Evolutionary conservation across 345 rosid genomes (phyloP).

Genomic region (Trapa incisa): DNA sequence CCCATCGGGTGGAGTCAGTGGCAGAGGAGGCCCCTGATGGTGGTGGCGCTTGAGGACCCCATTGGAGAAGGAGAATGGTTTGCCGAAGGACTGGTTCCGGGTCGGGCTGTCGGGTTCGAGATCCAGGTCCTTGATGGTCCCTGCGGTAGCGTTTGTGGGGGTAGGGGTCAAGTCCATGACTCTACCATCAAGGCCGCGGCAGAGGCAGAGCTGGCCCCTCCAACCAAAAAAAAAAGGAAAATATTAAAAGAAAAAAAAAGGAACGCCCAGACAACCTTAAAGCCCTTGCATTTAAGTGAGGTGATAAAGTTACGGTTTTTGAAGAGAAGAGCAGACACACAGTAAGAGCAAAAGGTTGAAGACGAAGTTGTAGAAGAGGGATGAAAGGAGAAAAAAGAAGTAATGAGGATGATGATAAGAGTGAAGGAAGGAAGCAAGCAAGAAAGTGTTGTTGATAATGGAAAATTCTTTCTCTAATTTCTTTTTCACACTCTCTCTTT

Average conservation of each 20-base stretch:
- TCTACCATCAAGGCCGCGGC: conserved; percentile 6
- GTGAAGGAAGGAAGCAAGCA: too few species aligned
- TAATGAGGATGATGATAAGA: background rate
- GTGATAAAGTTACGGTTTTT: background rate
- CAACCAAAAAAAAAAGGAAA: background rate
- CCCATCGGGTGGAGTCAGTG: background rate
- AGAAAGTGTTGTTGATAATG: background rate
- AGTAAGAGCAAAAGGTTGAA: background rate
- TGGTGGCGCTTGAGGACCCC: conserved; percentile 14
- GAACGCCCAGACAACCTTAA: background rate
- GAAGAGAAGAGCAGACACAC: background rate
- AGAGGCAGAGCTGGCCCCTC: background rate
- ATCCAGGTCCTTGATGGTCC: conserved; percentile 8
- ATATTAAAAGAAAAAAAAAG: background rate
- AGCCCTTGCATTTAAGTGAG: background rate
- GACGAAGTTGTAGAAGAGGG: background rate
- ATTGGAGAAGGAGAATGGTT: conserved; percentile 8
- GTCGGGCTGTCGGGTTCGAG: conserved; percentile 10
- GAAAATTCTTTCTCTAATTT: background rate
- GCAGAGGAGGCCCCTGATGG: conserved; percentile 1
- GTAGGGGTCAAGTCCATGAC: conserved; percentile 11
- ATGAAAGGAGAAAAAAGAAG: background rate
- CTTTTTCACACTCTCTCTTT: background rate
- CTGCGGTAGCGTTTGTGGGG: conserved; percentile 2
- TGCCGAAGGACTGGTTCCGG: background rate